These are phyloP conservation scores for Fusarium nodosum DNA, from an alignment of 2,329 filamentous ascomycete species.

Conservation along the genomic window DNA sequence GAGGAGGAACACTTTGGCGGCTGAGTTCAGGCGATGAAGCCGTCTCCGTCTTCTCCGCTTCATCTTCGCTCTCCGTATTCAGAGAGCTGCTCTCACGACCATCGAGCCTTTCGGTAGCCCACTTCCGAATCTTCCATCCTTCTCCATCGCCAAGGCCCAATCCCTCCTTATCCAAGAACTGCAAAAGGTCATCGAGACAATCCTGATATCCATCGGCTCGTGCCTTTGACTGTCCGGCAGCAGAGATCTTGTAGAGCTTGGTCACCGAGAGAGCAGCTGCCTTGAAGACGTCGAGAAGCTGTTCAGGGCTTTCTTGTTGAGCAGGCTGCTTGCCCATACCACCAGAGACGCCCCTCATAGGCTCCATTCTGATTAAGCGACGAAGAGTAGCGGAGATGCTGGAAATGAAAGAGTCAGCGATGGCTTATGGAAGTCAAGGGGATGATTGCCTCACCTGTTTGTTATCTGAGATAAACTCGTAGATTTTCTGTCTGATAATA, in stretches of 20 bases:
- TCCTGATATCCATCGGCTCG: constrained; percentile 91
- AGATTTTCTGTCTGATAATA: background rate
- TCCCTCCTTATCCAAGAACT: constrained; percentile 85
- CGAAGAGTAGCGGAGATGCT: constrained; percentile 21
- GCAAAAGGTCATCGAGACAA: constrained; percentile 89
- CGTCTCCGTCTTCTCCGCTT: constrained; percentile 72
- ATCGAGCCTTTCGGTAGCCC: constrained; percentile 78
- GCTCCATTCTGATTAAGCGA: constrained; percentile 48
- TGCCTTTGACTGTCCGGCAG: constrained; percentile 80
- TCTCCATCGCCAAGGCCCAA: constrained; percentile 85
- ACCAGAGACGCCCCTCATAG: constrained; percentile 52
- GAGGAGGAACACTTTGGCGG: constrained; percentile 61
- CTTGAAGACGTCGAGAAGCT: constrained; percentile 90
- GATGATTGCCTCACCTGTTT: constrained; percentile 34
- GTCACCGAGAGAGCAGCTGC: constrained; percentile 93
- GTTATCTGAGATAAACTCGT: background rate
- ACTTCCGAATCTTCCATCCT: constrained; percentile 72
- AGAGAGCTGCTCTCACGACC: constrained; percentile 68
- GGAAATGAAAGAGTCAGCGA: constrained; percentile 27
- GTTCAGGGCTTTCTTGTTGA: constrained; percentile 64
- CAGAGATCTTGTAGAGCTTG: constrained; percentile 94
- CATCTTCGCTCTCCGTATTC: constrained; percentile 76
- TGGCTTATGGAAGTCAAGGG: constrained; percentile 14
- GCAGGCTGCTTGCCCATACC: constrained; percentile 51
- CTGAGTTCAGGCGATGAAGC: constrained; percentile 71